Base-by-base conservation (phyloP, 75 land plant genomes). In the Pinus albicaulis region DNA sequence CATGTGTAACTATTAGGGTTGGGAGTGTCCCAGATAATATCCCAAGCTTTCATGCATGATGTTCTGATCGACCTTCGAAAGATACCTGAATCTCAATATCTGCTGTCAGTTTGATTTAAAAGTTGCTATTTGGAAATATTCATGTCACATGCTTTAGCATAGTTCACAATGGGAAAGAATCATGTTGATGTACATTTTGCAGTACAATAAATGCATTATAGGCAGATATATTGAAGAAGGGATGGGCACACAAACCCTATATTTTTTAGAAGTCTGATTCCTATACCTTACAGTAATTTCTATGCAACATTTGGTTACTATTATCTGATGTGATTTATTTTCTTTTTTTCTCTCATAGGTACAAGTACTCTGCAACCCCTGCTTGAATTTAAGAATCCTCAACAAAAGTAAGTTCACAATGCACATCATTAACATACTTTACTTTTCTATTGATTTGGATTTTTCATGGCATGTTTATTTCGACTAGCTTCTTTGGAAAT, bases 401-500 rank as follows among this genome's bases (percentile, higher is more conserved):
- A 92, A 78, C 85, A 88, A 25, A 85, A 84, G 95, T 92, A 64
- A 81, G 94, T 76, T 56, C 38, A n/a, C n/a, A n/a, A n/a, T n/a
- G n/a, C n/a, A 31, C 44, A 36, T 38, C 11, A 10, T 38, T 66
- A 22, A n/a, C 44, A 66, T 38, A 66, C 19, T 38, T 34, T 3
- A 34, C n/a, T 17, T 66, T 38, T 66, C 48, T 20, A 2, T 38
- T n/a, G 14, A 6, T 66, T 22, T 7, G 22, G 10, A 38, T 38
- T 38, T 66, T 66, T 44, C 48, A 44, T 44, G 7, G 48, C 48
- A 44, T 44, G 6, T 17, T 36, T 38, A 20, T 38, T 36, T 38
- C 7, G 38, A 66, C 48, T 44, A 44, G 8, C 5, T 44, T 44
- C 48, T 44, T 44, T 44, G 0, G 0, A 66, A 66, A 66, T 66